Conservation (phyloP, 2,329 filamentous ascomycete species). For the Anthostomella pinea region DNA sequence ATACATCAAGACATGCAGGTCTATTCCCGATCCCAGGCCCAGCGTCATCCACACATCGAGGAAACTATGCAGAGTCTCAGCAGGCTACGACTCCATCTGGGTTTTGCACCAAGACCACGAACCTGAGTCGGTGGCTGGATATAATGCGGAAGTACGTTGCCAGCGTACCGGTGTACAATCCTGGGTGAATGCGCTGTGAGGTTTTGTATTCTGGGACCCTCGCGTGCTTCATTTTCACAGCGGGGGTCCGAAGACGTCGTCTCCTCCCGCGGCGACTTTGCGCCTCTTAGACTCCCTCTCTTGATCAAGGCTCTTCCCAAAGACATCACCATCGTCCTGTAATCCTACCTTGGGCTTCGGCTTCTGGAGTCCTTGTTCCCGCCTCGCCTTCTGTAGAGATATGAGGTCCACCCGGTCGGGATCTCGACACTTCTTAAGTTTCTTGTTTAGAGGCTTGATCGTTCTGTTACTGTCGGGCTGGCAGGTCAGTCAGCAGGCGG, state of each 20-base stretch:
- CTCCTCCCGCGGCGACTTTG: conserved; percentile 25
- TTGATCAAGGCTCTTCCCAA: conserved; percentile 37
- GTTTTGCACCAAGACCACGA: too few species aligned
- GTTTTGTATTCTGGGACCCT: too few species aligned
- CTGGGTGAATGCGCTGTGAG: too few species aligned
- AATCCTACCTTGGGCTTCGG: conserved; percentile 34
- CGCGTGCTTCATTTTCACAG: conserved; percentile 17
- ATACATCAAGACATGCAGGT: too few species aligned
- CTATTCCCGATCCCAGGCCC: too few species aligned
- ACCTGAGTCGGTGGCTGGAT: too few species aligned
- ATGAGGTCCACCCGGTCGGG: conserved; percentile 72
- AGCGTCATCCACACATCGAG: too few species aligned
- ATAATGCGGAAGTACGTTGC: too few species aligned
- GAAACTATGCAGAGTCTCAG: too few species aligned
- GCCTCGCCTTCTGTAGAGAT: conserved; percentile 62
- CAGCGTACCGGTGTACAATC: too few species aligned
- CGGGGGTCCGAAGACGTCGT: conserved; percentile 27
- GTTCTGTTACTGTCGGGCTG: conserved; percentile 46
- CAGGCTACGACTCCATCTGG: too few species aligned
- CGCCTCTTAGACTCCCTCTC: conserved; percentile 39
- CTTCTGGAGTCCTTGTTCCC: conserved; percentile 46
- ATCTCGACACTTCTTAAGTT: conserved; percentile 71
- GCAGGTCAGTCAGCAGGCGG: conserved; percentile 29
- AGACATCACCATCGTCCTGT: conserved; percentile 47
- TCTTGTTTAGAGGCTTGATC: conserved; percentile 61